Evolutionary conservation across 1,139 yeast species (phyloP), one percentile per base, ranked within the genome.

Genomic region (Hansenula sp.): DNA sequence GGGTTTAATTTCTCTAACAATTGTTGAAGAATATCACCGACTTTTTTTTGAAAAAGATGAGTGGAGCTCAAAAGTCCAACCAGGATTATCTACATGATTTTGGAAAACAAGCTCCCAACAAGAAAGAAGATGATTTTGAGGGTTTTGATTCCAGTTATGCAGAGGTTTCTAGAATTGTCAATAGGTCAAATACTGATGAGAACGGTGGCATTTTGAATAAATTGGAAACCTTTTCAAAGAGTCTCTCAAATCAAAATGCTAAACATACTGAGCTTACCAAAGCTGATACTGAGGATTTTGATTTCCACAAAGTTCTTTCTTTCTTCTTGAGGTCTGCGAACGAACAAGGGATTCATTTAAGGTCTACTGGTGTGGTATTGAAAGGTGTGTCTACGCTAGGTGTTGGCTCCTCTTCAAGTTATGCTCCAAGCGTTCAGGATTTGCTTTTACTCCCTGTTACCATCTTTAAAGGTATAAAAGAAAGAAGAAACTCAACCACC

Each of bases 331-430:
- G 49, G 15, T 52, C 59, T 10, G 57, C 72, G 1, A 53, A 57
- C 24, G 68, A 68, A 34, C 72, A 74, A 52, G 79, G 79, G 15
- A 66, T 77, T 28, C 65, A 68, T 33, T 57, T 66, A 31, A 68
- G 79, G 45, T 58, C 63, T 27, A 59, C 76, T 5, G 81, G 81
- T 44, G 67, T 78, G 3, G 60, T 70, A 3, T 65, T 76, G 45
- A 68, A 71, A 51, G 67, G 74, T 47, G 62, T 77, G n/a, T 58
- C 68, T 4, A 76, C 76, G 12, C 59, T 59, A 41, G 84, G 82
- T 43, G 61, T 62, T 31, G 81, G 77, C 54, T 67, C 72, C 29
- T 61, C 75, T 4, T 69, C 74, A 34, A 61, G 76, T 11, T 67
- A 73, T 48, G 72, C 72, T 25, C 66, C 69, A 15, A 77, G 81